phyloP scores from a whole-genome alignment of 2,329 filamentous ascomycete species.

The Lachnellula hyalina region DNA sequence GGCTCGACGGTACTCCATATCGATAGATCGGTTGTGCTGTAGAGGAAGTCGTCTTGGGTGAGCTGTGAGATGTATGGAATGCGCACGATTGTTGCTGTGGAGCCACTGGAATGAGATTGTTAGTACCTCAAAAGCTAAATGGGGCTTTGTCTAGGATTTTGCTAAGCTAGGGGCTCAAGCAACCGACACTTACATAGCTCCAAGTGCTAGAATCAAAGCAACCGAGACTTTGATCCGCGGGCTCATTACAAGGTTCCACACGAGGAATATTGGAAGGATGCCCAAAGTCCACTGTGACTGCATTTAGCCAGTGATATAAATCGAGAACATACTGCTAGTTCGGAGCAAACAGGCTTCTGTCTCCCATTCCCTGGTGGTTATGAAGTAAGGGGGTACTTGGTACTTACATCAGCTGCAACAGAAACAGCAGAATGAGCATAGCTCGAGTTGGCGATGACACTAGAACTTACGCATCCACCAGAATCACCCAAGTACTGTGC shows the following conservation, averaged over 20 bases:
- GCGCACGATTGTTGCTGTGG: constrained; percentile 27
- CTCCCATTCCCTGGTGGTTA: neutral
- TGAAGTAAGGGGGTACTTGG: neutral
- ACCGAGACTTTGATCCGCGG: constrained; percentile 34
- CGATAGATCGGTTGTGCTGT: constrained; percentile 19
- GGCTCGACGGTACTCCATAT: constrained; percentile 25
- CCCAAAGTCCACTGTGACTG: constrained; percentile 31
- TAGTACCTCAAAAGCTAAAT: neutral
- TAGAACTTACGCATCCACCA: constrained; percentile 29
- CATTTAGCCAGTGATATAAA: neutral
- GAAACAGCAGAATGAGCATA: constrained; percentile 36
- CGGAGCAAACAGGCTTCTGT: neutral
- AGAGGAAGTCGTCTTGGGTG: constrained; percentile 23
- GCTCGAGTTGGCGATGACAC: constrained; percentile 28
- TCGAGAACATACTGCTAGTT: neutral
- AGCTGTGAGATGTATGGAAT: constrained; percentile 24
- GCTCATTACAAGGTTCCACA: constrained; percentile 37
- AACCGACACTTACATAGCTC: constrained; percentile 32
- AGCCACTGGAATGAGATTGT: constrained; percentile 14
- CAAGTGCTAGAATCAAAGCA: constrained; percentile 28
- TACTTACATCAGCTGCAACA: constrained; percentile 29
- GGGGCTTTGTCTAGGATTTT: neutral
- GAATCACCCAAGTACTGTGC: constrained; percentile 18
- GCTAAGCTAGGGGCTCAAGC: neutral
- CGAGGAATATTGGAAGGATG: constrained; percentile 36